Conservation (phyloP, 352 stramenopile genomes). For the Pseudoperonospora humuli region DNA sequence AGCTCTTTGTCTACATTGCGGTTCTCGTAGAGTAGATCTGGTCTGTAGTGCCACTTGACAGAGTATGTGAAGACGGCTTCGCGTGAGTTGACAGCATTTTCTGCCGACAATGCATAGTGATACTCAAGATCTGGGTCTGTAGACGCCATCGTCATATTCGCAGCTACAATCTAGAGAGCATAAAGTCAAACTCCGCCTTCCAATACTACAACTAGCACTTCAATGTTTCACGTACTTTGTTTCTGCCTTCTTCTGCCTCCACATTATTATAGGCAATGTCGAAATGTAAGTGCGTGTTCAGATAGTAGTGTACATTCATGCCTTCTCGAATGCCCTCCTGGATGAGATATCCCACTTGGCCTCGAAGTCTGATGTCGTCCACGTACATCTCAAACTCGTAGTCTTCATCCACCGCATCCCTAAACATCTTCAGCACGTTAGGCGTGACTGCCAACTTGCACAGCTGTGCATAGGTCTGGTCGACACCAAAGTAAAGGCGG, state of each 20-base stretch:
- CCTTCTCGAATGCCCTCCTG: constrained; percentile 39
- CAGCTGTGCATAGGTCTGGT: constrained; percentile 82
- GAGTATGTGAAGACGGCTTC: too few relatives aligned
- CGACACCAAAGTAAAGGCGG: constrained; percentile 74
- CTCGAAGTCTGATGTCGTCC: constrained; percentile 95
- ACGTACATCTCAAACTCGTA: constrained; percentile 99
- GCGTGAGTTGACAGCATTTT: too few relatives aligned
- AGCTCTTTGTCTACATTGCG: too few relatives aligned
- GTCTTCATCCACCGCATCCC: constrained; percentile 94
- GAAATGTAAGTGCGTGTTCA: constrained; percentile 96
- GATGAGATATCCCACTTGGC: constrained; percentile 90
- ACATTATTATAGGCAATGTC: constrained; percentile 89
- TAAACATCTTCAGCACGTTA: constrained; percentile 85
- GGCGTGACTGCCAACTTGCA: constrained; percentile 77
- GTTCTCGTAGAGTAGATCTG: too few relatives aligned
- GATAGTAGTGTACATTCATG: constrained; percentile 79
- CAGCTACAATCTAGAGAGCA: constrained; percentile 45
- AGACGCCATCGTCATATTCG: constrained; percentile 60
- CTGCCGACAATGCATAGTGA: constrained; percentile 43
- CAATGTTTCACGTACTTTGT: constrained; percentile 32
- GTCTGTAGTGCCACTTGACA: too few relatives aligned
- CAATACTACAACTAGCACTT: neutral
- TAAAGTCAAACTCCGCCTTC: neutral
- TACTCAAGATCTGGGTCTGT: constrained; percentile 49
- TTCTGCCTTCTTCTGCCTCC: constrained; percentile 80